These are phyloP conservation scores for Physaria fendleri DNA, from an alignment of 345 rosid species.

Conservation along the genomic window DNA sequence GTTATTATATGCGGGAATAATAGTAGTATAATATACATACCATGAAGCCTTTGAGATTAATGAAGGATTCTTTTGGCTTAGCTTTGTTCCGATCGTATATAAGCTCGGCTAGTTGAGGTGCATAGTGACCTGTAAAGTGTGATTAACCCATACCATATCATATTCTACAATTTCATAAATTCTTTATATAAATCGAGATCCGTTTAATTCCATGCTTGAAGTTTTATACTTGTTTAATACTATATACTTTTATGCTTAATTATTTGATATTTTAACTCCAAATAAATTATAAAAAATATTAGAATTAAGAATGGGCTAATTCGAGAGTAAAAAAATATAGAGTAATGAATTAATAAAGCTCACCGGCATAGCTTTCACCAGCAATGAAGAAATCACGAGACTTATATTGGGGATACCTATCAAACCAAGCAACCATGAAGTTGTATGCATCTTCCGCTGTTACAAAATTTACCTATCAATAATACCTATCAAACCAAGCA, in stretches of 20 bases:
- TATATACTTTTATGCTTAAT: background rate
- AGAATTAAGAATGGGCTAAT: background rate
- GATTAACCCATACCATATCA: constrained; percentile 7
- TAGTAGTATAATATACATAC: background rate
- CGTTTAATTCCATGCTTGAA: background rate
- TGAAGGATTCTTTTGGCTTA: constrained; percentile 27
- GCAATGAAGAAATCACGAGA: constrained; percentile 33
- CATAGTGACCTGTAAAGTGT: constrained; percentile 46
- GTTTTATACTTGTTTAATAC: background rate
- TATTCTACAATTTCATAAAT: background rate
- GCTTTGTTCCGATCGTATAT: constrained; percentile 45
- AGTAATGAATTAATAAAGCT: constrained; percentile 1
- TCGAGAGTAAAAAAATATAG: background rate
- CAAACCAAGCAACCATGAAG: constrained; percentile 31
- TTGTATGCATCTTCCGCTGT: constrained; percentile 35
- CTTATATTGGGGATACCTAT: constrained; percentile 29
- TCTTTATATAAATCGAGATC: background rate
- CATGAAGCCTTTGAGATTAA: constrained; percentile 41
- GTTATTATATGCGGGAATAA: background rate
- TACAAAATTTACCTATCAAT: no score
- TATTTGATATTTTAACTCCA: background rate
- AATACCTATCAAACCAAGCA: constrained; percentile 31
- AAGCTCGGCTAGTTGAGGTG: constrained; percentile 61
- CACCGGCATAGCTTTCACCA: constrained; percentile 37
- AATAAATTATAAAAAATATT: background rate